Conservation (phyloP, 495 filamentous ascomycete genomes). For the Lineolata rhizophorae region DNA sequence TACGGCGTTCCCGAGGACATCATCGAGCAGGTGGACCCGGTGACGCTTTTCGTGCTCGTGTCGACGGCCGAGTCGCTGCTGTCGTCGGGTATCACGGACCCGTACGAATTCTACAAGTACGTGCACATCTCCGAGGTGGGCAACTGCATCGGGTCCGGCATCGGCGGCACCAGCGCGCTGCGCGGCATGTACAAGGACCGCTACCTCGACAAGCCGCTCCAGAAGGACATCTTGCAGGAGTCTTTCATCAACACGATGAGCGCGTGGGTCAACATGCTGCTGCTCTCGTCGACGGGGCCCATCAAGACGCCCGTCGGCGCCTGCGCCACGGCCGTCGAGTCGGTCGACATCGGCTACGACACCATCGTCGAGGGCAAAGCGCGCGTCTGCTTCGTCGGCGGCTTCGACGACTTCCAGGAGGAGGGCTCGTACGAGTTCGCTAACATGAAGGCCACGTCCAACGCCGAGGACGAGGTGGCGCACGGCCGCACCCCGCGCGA, state of each 20-base stretch:
- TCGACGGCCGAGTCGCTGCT: constrained; percentile 80
- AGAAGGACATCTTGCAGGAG: constrained; percentile 97
- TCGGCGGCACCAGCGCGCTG: constrained; percentile 80
- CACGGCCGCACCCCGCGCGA: constrained; percentile 88
- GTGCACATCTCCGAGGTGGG: constrained; percentile 95
- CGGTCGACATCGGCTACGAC: constrained; percentile 91
- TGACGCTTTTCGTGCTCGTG: constrained; percentile 85
- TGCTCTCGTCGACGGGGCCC: constrained; percentile 88
- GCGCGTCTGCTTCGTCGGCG: constrained; percentile 88
- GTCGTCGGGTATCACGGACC: constrained; percentile 91
- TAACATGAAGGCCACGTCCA: constrained; percentile 99
- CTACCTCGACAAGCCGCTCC: constrained; percentile 88
- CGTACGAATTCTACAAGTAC: constrained; percentile 99
- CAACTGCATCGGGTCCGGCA: constrained; percentile 95
- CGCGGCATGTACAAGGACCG: constrained; percentile 98
- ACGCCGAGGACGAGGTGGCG: constrained; percentile 84
- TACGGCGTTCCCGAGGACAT: constrained; percentile 97
- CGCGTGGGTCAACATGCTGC: constrained; percentile 97
- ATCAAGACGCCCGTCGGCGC: constrained; percentile 98
- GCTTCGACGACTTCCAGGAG: constrained; percentile 98
- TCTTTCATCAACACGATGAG: constrained; percentile 99
- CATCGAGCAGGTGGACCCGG: constrained; percentile 88
- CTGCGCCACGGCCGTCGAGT: constrained; percentile 93
- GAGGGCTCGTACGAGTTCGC: constrained; percentile 98
- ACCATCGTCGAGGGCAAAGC: constrained; percentile 97